Base-by-base conservation (phyloP, 805 yeast species). In the Saccharomycopsis fibuligera region DNA sequence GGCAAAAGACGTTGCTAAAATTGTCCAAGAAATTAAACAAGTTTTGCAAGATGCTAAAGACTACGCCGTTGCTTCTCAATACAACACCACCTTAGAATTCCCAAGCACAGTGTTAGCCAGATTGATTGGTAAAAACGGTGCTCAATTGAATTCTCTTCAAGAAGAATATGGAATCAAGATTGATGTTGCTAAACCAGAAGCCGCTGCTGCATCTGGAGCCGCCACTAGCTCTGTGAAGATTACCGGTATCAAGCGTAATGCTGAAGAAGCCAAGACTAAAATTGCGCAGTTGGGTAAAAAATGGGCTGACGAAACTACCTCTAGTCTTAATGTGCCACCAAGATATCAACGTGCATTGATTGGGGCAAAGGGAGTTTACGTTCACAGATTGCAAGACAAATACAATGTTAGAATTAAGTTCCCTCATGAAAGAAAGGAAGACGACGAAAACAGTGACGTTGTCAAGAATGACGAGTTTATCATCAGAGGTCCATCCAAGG, bases 121-220 rank as follows among this genome's bases (percentile, higher is more conserved):
- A 66, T 72, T 95, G 47, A 88, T 93, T 64, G 99, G 99, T 57
- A 85, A 83, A 62, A 85, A 79, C 53, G 99, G 99, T 48, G 68
- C 86, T 38, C 79, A 80, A 61, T 68, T 93, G 60, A 76, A 78
- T 57, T 69, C 76, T 44, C 64, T 88, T 52, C 75, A 84, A 54
- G 86, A 84, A 8, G 83, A 85, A 59, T 87, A 72, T 58, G 87
- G 81, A 42, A 87, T 86, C 56, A 76, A 75, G 57, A 74, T 93
- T 54, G 96, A 90, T 59, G 81, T 88, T 47, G 78, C 76, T 45
- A 81, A 77, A 43, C 69, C 68, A 12, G 74, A 68, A 38, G 75
- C 77, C 31, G 59, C 64, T 24, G 65, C 64, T 31, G 61, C 60
- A 25, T 55, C 56, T 12, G 58, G 58, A 30, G 48, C 51, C 6